Evolutionary conservation across 495 filamentous ascomycete species (phyloP), one percentile per base, ranked within the genome.

Genomic region (Podospora australis): DNA sequence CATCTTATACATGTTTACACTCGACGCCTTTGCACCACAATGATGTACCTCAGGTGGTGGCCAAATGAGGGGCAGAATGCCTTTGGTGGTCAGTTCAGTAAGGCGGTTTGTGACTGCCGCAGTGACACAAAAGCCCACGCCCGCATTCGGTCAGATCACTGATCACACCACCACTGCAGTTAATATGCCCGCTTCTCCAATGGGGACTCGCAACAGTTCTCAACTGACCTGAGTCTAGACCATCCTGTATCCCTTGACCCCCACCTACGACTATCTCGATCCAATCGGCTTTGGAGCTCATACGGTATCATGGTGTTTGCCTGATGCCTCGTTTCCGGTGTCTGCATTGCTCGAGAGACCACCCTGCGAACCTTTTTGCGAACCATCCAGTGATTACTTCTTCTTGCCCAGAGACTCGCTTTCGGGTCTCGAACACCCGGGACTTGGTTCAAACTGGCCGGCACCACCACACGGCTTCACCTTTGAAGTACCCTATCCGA

Each of bases 281-380:
- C 22, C 28, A 26, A 7, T 7, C 14, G 28, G 29, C 6, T 4
- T 38, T 6, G 48, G 30, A 17, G 14, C 34, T 20, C 32, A 45
- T 29, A 11, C 22, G 13, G 40, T 50, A 6, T 21, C 48, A 14
- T 50, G 48, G 48, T 45, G 48, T 29, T 39, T 30, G 11, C 29
- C 48, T 13, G 39, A 44, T 19, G 17, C 36, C 4, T 9, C 39
- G 39, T 50, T 38, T 23, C 20, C 47, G 4, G 3, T 28, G 14
- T 50, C 48, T 13, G n/a, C 48, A 11, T 50, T 38, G 28, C 8
- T 50, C 19, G 48, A 44, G 34, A 23, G 38, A 20, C n/a, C 40
- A 22, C n/a, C 41, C 21, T 21, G 39, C 30, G 48, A 38, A 4
- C 45, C 39, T 8, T 20, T 35, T 14, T 29, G 11, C 23, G 40